These are phyloP conservation scores for Leishmania gerbilli DNA, from an alignment of 208 protist species.

Conservation along the genomic window DNA sequence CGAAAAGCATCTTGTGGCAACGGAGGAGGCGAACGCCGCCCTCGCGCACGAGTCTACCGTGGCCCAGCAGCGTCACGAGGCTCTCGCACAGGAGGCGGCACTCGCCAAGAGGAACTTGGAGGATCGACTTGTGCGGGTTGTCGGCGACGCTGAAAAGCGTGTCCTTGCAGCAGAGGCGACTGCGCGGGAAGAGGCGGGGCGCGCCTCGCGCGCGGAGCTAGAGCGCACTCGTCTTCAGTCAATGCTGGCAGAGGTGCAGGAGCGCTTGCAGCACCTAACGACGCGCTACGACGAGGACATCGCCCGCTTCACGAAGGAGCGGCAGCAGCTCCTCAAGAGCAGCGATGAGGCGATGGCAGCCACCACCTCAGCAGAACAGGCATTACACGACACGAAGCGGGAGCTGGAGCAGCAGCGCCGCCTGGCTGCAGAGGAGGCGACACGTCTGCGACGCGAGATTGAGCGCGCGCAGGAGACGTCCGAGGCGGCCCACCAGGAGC, in stretches of 20 bases:
- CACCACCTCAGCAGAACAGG: slow-evolving; percentile 26
- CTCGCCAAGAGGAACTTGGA: slow-evolving; percentile 34
- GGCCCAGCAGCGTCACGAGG: slow-evolving; percentile 37
- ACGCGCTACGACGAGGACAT: slow-evolving; percentile 51
- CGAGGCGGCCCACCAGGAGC: slow-evolving; percentile 15
- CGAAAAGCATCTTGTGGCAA: slow-evolving; percentile 20
- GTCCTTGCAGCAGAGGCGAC: slow-evolving; percentile 54
- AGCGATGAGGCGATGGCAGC: slow-evolving; percentile 37
- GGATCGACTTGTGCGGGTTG: slow-evolving; percentile 37
- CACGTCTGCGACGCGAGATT: slow-evolving; percentile 23
- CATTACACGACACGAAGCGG: slow-evolving; percentile 31
- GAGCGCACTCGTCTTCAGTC: slow-evolving; percentile 67
- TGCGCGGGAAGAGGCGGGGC: slow-evolving; percentile 51
- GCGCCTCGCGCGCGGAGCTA: slow-evolving; percentile 46
- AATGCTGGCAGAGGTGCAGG: slow-evolving; percentile 55
- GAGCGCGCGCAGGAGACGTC: slow-evolving; percentile 19
- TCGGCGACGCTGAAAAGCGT: slow-evolving; percentile 38
- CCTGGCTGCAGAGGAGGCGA: slow-evolving; percentile 28
- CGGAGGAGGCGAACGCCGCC: slow-evolving; percentile 34
- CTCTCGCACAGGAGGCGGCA: slow-evolving; percentile 31
- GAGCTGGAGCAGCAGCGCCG: slow-evolving; percentile 37
- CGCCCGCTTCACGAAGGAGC: slow-evolving; percentile 46
- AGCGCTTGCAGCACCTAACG: slow-evolving; percentile 52
- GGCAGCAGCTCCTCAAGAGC: slow-evolving; percentile 41
- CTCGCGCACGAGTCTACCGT: slow-evolving; percentile 43